These are phyloP conservation scores for Agarophyton chilense DNA, from an alignment of 23 red algal species.

Conservation along the genomic window DNA sequence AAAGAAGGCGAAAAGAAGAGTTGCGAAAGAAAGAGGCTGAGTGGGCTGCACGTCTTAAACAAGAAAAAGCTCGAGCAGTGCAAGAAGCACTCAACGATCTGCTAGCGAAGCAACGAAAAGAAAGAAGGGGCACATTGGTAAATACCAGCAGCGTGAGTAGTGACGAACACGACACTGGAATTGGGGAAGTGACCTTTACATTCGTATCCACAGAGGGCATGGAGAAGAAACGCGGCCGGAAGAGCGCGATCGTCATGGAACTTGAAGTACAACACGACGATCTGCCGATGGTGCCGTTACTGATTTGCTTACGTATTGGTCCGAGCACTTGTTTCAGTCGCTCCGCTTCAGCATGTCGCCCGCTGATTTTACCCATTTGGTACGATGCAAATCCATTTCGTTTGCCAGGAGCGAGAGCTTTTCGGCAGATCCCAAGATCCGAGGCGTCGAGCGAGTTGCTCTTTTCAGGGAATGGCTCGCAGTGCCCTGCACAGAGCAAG, in stretches of 20 bases:
- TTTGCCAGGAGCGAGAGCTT: no score
- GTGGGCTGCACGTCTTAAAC: conserved; percentile 12
- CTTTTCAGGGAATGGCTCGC: no score
- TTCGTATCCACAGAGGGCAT: conserved; percentile 72
- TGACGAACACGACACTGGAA: conserved; percentile 45
- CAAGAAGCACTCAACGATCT: conserved; percentile 22
- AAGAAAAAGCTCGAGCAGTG: conserved; percentile 22
- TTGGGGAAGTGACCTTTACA: conserved; percentile 51
- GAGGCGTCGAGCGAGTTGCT: no score
- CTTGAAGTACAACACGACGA: conserved; percentile 57
- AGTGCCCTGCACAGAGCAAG: no score
- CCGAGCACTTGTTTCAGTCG: no score
- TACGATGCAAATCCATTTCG: no score
- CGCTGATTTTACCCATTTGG: no score
- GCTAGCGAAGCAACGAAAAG: conserved; percentile 24
- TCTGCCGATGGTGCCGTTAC: not conserved
- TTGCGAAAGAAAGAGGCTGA: conserved; percentile 13
- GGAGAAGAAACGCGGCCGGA: conserved; percentile 67
- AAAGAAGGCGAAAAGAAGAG: conserved; percentile 30
- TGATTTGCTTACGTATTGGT: not conserved
- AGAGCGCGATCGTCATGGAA: conserved; percentile 58
- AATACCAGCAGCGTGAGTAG: conserved; percentile 66
- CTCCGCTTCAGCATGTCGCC: no score
- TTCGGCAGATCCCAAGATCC: no score
- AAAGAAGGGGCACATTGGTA: not conserved